These are phyloP conservation scores for Ramalina intermedia DNA, from an alignment of 495 filamentous ascomycete species.

Conservation along the genomic window DNA sequence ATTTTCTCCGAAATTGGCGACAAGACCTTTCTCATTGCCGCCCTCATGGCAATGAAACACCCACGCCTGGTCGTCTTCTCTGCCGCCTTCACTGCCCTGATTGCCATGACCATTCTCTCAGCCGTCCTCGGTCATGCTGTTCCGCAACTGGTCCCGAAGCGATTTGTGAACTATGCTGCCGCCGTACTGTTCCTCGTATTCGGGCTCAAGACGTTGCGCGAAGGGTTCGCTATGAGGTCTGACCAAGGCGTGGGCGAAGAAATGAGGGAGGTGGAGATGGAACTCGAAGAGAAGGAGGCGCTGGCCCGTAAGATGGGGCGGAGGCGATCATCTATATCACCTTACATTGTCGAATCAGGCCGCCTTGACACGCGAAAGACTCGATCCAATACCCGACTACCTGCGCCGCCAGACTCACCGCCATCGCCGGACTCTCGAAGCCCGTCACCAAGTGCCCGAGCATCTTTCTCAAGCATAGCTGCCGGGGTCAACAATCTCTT, in stretches of 20 bases:
- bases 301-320: slow-evolving; percentile 38
- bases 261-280: slow-evolving; percentile 92
- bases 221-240: slow-evolving; percentile 75
- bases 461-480: slow-evolving; percentile 27
- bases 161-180: slow-evolving; percentile 74
- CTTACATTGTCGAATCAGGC: slow-evolving; percentile 35
- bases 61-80: slow-evolving; percentile 85
- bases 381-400: slow-evolving; percentile 32
- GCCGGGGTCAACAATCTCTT: slow-evolving; percentile 72
- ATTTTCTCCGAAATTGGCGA: slow-evolving; percentile 94
- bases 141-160: slow-evolving; percentile 77
- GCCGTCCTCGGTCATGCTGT: slow-evolving; percentile 91
- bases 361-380: slow-evolving; percentile 30
- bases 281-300: slow-evolving; percentile 87
- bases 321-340: slow-evolving; percentile 37
- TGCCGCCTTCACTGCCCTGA: slow-evolving; percentile 78
- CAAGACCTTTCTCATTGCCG: slow-evolving; percentile 95
- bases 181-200: slow-evolving; percentile 79
- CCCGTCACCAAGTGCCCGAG: slow-evolving; percentile 32
- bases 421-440: slow-evolving; percentile 39
- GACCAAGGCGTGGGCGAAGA: slow-evolving; percentile 85
- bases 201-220: slow-evolving; percentile 68
- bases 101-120: slow-evolving; percentile 92
- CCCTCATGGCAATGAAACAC: slow-evolving; percentile 98
- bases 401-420: slow-evolving; percentile 35